A percentile compares a stretch with the other conserved stretches of the same genome.
Conservation (phyloP, 306 rosid species). For the Lupinus albus region DNA sequence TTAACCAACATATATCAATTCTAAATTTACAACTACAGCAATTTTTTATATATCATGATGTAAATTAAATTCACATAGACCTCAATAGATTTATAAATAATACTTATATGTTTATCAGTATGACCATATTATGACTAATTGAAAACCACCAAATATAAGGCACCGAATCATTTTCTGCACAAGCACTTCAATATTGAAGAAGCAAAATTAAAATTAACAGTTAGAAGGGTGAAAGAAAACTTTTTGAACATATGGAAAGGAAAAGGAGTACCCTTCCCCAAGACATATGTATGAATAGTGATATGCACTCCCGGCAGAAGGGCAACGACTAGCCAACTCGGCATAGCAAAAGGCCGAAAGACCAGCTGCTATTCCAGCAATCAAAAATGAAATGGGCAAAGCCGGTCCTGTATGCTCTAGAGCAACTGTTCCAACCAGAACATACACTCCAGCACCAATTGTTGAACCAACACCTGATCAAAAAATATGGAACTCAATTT, state of each 20-base stretch:
- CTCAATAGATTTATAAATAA: not conserved
- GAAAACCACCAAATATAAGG: not conserved
- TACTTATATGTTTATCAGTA: not conserved
- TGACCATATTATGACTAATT: slow-evolving; percentile 5
- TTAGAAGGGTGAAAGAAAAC: not conserved
- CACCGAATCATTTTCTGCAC: not conserved
- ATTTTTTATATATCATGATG: not conserved
- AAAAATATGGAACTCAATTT: slow-evolving; percentile 5
- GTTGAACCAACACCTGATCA: slow-evolving; percentile 90
- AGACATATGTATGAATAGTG: slow-evolving; percentile 90
- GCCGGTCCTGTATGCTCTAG: slow-evolving; percentile 93
- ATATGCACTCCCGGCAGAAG: slow-evolving; percentile 99
- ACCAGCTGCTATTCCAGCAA: slow-evolving; percentile 91
- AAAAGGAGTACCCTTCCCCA: slow-evolving; percentile 82
- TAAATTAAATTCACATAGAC: not conserved
- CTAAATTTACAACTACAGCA: slow-evolving; percentile 1
- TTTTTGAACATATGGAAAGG: not conserved
- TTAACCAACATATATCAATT: slow-evolving; percentile 9
- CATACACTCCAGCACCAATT: slow-evolving; percentile 96
- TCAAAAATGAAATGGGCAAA: slow-evolving; percentile 71
- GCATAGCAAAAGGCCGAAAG: slow-evolving; percentile 99
- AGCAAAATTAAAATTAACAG: slow-evolving; percentile 1
- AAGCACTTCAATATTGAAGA: not conserved
- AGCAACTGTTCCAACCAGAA: slow-evolving; percentile 95
- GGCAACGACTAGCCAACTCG: slow-evolving; percentile 90